Evolutionary conservation across 2,329 filamentous ascomycete species (phyloP), one percentile per base, ranked within the genome.

Genomic region (Aureobasidium subglaciale): DNA sequence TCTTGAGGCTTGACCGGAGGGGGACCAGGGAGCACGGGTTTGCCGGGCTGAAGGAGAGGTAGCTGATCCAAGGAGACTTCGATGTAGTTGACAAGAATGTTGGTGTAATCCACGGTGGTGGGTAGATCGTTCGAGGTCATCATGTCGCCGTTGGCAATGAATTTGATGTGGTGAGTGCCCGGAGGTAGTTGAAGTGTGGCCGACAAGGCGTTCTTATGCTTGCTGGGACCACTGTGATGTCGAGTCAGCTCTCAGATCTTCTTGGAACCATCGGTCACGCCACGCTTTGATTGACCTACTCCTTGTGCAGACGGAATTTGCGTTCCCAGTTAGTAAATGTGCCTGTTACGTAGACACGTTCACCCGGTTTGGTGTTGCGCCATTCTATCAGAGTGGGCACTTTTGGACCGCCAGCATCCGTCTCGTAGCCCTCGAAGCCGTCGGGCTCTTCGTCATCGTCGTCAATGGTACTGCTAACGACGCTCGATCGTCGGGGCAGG

Each of bases 301-400:
- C 86, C 70, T 82, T 85, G 71, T 90, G 84, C 67, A 99, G 76
- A 63, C 87, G 83, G 69, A 91, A 95, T 73, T 97, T 97, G 69
- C 87, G 86, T 72, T 95, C 90, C 93, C 93, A 99, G 69, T 92
- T 88, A 64, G 95, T 95, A 68, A 97, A 96, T 18, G 93, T 97
- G 61, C 92, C 92, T 0, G 93, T 99, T 42, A 99, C 90, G 70
- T 96, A 99, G 61, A 97, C 84, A 71, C 91, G 95, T 57, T 95
- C 88, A 57, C 88, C 91, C 52, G 84, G 83, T 41, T 52, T 35
- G 56, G 29, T 56, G 8, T 83, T 81, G 61, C 81, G 81, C 93
- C 93, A 99, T 71, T 95, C 88, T 57, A 99, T 83, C 57, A 81
- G 76, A 1, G 89, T 95, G 2, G 90, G 88, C 38, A 97, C 88